Evolutionary conservation across 148 eudicot genomes (phyloP).

Genomic region (Cornus kousa): DNA sequence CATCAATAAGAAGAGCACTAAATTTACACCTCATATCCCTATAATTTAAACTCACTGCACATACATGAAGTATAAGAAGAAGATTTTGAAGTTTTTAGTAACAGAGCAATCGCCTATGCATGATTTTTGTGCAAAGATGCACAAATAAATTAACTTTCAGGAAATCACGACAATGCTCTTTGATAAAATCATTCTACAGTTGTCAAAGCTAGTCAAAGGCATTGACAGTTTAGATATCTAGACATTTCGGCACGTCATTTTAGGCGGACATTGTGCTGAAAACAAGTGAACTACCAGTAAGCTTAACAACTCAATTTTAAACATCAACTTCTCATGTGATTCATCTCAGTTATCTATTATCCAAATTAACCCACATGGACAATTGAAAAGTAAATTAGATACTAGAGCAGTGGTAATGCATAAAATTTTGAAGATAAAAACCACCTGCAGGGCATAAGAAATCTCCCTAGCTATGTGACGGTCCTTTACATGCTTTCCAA

Average conservation of each 20-base stretch:
- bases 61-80: too few relatives aligned
- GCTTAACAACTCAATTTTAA: neutral
- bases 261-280: neutral
- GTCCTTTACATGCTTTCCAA: conserved; percentile 75
- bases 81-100: too few relatives aligned
- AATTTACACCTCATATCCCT: too few relatives aligned
- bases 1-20: too few relatives aligned
- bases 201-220: neutral
- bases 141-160: too few relatives aligned
- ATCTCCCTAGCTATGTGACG: conserved; percentile 61
- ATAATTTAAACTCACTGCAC: too few relatives aligned
- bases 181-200: neutral
- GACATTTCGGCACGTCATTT: neutral
- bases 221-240: neutral
- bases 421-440: conserved; percentile 7
- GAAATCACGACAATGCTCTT: too few relatives aligned
- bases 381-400: neutral
- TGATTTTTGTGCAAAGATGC: too few relatives aligned
- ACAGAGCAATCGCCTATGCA: too few relatives aligned
- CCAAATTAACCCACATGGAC: neutral
- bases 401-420: neutral
- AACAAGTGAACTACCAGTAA: neutral
- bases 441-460: conserved; percentile 67
- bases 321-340: neutral
- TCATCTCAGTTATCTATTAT: neutral